Evolutionary conservation across 495 filamentous ascomycete species (phyloP).

Genomic region (Tuber umbilicatum): DNA sequence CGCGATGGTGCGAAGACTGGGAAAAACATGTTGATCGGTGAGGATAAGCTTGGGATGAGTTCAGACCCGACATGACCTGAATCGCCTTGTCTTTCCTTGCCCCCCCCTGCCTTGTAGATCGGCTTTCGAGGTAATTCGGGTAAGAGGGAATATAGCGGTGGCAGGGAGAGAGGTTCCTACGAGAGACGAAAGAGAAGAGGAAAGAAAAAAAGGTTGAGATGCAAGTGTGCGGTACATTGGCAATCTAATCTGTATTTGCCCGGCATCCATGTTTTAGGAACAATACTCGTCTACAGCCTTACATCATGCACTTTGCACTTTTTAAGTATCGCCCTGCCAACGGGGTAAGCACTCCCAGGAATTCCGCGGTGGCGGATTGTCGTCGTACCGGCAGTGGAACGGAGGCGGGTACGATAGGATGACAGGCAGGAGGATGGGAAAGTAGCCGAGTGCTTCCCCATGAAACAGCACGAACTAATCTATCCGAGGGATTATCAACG

Average conservation of each 20-base stretch:
- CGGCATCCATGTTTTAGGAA: neutral
- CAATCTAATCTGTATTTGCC: neutral
- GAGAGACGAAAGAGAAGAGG: neutral
- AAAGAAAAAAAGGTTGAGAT: neutral
- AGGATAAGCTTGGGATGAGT: neutral
- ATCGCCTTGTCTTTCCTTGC: neutral
- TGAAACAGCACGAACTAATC: slow-evolving; percentile 1
- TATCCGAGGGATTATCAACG: neutral
- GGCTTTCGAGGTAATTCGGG: neutral
- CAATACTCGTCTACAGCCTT: neutral
- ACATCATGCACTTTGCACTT: neutral
- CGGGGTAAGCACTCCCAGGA: neutral
- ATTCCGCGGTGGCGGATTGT: neutral
- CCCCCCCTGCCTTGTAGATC: neutral
- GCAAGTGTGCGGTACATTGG: neutral
- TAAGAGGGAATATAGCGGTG: neutral
- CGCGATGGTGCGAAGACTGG: neutral
- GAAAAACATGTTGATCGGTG: neutral
- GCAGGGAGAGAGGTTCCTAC: neutral
- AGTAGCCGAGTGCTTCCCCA: slow-evolving; percentile 2
- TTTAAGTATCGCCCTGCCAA: neutral
- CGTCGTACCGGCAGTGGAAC: neutral
- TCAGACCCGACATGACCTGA: neutral
- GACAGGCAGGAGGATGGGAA: neutral
- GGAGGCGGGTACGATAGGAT: slow-evolving; percentile 1